Evolutionary conservation across 2,329 filamentous ascomycete genomes (phyloP), one percentile per base, ranked within the genome.

Genomic region (Cercospora sp.): DNA sequence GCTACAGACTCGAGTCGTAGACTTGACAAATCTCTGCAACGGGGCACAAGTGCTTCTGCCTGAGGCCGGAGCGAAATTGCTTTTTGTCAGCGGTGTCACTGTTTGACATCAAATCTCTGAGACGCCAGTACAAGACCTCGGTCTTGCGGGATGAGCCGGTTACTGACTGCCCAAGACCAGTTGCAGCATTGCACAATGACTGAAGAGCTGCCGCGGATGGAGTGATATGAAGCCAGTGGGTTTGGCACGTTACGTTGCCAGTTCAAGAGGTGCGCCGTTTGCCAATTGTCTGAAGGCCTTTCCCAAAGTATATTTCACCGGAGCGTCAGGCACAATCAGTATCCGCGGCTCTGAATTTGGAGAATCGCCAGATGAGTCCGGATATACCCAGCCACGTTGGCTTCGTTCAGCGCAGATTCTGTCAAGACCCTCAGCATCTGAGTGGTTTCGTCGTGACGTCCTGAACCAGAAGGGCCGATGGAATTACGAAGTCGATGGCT

Each of bases 11-110:
- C 3, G n/a, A 20, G 28, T 60, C 30, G 57, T 23, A 2, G 55
- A 10, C 7, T 7, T 61, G 59, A 61, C 59, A 61, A 61, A 61
- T 51, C 45, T 13, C 45, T 13, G 18, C 13, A 5, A 23, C 8
- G 20, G 20, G 45, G 20, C 18, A 51, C 45, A 51, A 20, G 20
- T 13, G 45, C 45, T 51, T 23, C 36, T 63, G 45, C 60, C 60
- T 63, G 42, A 63, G 60, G 60, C 42, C 16, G 30, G 26, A n/a
- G 30, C n/a, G 30, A 26, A 13, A 2, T 13, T n/a, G 28, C 51
- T 23, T 33, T 51, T 20, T 53, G 42, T 53, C 60, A 53, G 42
- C 42, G 20, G 60, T 62, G 36, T 40, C 18, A 62, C 60, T 26
- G 40, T 45, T 26, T 20, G 42, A 3, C 42, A 31, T 51, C 51